Evolutionary conservation across 305 asterid genomes (phyloP).

Genomic region (Coffea humblotiana): DNA sequence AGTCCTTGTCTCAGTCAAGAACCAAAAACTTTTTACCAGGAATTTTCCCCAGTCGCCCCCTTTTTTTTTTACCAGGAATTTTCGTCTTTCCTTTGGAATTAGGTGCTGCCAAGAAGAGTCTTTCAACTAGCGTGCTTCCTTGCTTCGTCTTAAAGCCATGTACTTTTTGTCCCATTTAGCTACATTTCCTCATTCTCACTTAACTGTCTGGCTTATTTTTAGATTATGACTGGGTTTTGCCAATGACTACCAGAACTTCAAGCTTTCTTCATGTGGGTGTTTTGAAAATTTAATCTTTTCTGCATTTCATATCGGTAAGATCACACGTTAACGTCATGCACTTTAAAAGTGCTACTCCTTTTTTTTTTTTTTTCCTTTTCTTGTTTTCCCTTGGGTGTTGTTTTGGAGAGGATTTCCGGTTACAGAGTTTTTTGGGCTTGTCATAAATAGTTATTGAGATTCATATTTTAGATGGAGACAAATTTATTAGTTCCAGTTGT

Average conservation of each 20-base stretch:
- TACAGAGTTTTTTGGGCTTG: constrained; percentile 5
- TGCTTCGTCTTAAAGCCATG: neutral
- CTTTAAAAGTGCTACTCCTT: neutral
- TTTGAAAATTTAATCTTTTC: neutral
- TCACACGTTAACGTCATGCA: neutral
- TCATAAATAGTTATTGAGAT: neutral
- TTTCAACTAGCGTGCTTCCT: neutral
- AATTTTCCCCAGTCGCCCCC: neutral
- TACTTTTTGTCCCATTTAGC: neutral
- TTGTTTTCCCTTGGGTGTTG: neutral
- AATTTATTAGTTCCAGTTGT: constrained; percentile 2
- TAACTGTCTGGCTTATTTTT: neutral
- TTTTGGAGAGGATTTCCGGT: neutral
- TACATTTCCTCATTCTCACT: neutral
- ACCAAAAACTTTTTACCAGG: no score
- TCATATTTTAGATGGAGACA: neutral
- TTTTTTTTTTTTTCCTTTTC: no score
- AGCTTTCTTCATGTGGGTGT: neutral
- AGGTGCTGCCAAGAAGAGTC: neutral
- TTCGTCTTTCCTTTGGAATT: neutral
- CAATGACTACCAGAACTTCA: neutral
- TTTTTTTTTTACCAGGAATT: neutral
- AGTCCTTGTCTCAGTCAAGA: neutral
- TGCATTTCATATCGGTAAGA: neutral
- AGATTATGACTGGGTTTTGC: neutral